A percentile compares a stretch with the other conserved stretches of the same genome.
Evolutionary conservation across 257 asterid genomes (phyloP).

Genomic region (Jacaranda mimosifolia): DNA sequence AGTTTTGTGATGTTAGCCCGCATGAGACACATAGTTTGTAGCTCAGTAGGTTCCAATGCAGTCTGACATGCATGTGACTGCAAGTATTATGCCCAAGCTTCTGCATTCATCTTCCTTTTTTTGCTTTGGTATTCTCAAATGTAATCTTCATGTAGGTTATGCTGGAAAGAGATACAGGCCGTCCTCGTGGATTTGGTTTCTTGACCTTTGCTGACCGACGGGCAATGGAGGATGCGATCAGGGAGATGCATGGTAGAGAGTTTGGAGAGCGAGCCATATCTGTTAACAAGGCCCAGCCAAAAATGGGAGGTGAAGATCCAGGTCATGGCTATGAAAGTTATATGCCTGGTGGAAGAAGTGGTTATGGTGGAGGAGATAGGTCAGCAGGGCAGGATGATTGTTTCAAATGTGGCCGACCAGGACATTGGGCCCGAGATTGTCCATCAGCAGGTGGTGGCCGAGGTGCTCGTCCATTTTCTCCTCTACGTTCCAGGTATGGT

Average conservation of each 20-base stretch:
- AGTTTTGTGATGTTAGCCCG: constrained; percentile 5
- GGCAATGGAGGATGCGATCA: constrained; percentile 94
- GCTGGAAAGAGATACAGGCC: constrained; percentile 97
- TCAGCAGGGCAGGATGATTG: constrained; percentile 90
- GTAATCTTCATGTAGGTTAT: constrained; percentile 59
- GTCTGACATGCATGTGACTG: not conserved
- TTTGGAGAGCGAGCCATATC: constrained; percentile 88
- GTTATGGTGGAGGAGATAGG: constrained; percentile 71
- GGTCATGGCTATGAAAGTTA: constrained; percentile 79
- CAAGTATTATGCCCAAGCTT: not conserved
- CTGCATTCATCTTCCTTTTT: not conserved
- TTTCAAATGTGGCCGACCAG: constrained; percentile 97
- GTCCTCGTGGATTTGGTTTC: constrained; percentile 99
- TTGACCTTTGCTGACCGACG: constrained; percentile 91
- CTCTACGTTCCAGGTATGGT: constrained; percentile 82
- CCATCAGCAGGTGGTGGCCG: constrained; percentile 83
- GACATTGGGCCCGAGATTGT: constrained; percentile 99
- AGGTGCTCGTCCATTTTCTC: constrained; percentile 73
- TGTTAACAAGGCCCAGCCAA: constrained; percentile 96
- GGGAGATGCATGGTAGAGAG: constrained; percentile 95
- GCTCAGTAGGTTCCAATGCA: not conserved
- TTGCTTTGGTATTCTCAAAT: constrained; percentile 1
- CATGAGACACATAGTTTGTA: not conserved
- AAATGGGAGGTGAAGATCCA: constrained; percentile 75
- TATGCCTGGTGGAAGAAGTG: constrained; percentile 72